Base-by-base conservation (phyloP, 176 grass and related monocot species). In the Poa pratensis region DNA sequence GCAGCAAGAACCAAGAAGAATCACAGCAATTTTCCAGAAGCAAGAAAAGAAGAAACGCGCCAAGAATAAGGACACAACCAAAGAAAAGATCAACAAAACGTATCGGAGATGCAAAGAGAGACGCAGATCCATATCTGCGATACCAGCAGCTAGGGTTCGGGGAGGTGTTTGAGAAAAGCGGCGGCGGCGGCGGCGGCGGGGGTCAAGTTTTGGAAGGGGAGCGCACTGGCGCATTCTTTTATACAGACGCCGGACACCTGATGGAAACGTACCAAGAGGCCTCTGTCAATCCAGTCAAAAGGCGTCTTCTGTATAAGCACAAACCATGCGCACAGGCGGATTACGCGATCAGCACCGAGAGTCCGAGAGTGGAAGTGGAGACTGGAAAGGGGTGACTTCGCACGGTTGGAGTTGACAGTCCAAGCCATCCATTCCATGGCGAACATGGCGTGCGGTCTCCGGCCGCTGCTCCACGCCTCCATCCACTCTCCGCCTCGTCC, bases 391-490 rank as follows among this genome's bases (percentile, higher is more conserved):
- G 6, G 37, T 40, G 40, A 1, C 40, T 46, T 42, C 14, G 48
- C 48, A 4, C 48, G 48, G 66, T 2, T 35, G 30, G 30, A 32
- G 30, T 3, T 26, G 65, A 70, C 23, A 48, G 58, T 48, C 17
- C 32, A 13, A 70, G 27, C 39, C 50, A 20, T 28, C 73, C 45
- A 42, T 37, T 6, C 80, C n/a, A 15, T 19, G 68, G 23, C 67
- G 67, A 16, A 26, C 76, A 97, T 97, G 95, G 95, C 86, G 42
- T 82, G 54, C 26, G 50, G 45, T 68, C 86, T 90, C 63, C 79
- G 76, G 54, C 84, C 86, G 60, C 88, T 83, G 60, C 90, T 85
- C 73, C 67, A 42, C 20, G 61, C 49, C 18, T 14, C 39, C 32
- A 16, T 9, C 64, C 34, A 62, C 35, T 6, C 80, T 58, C 24